Conservation (phyloP, 73 alveolate genomes). For the Urostyla sp. region DNA sequence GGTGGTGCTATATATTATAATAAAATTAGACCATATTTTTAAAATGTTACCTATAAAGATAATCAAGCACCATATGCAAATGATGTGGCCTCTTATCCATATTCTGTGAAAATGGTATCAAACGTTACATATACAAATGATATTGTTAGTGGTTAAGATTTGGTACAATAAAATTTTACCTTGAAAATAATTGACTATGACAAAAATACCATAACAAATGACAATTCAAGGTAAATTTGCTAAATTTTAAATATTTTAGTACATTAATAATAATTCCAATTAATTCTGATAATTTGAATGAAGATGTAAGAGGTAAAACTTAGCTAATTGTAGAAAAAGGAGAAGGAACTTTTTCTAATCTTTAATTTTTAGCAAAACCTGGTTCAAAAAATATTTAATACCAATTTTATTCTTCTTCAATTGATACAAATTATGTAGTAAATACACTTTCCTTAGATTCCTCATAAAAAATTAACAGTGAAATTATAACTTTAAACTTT, state of each 20-base stretch:
- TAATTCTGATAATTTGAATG: neutral
- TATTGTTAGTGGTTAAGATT: conserved; percentile 24
- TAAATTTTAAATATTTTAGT: neutral
- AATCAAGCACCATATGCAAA: no score
- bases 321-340: neutral
- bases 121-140: no score
- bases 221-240: neutral
- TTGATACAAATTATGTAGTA: neutral
- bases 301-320: neutral
- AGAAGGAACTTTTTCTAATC: neutral
- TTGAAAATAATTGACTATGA: conserved; percentile 9
- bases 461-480: neutral
- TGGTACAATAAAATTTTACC: neutral
- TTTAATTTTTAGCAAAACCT: neutral
- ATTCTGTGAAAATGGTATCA: no score
- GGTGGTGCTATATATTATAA: no score
- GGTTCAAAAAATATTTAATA: neutral
- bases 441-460: neutral
- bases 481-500: neutral
- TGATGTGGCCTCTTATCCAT: no score
- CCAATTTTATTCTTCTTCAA: neutral
- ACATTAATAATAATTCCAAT: neutral
- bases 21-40: no score
- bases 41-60: no score
- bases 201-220: neutral